Evolutionary conservation across 495 filamentous ascomycete genomes (phyloP).

Genomic region (Hypomontagnella submonticulosa): DNA sequence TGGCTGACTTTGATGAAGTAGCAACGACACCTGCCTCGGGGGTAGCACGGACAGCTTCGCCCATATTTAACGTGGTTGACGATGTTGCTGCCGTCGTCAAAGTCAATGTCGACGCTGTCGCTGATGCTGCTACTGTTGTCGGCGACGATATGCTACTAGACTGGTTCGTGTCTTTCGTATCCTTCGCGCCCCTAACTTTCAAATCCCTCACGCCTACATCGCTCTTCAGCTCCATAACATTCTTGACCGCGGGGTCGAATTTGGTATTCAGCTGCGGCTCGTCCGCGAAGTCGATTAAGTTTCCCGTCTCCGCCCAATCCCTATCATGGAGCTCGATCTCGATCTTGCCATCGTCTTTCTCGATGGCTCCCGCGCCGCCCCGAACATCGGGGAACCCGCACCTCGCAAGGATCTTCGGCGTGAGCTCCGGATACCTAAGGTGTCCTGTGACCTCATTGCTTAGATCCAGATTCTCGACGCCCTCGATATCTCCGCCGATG

Average conservation of each 20-base stretch:
- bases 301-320: slow-evolving; percentile 44
- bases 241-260: slow-evolving; percentile 42
- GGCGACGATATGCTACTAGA: not conserved
- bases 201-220: slow-evolving; percentile 54
- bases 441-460: slow-evolving; percentile 78
- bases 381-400: slow-evolving; percentile 76
- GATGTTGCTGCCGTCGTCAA: not conserved
- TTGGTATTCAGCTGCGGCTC: slow-evolving; percentile 50
- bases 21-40: not conserved
- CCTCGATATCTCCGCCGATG: slow-evolving; percentile 68
- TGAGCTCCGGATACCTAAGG: slow-evolving; percentile 73
- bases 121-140: not conserved
- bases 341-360: slow-evolving; percentile 67
- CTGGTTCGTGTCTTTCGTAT: slow-evolving; percentile 9
- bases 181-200: slow-evolving; percentile 41
- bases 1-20: slow-evolving; percentile 5
- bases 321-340: slow-evolving; percentile 51
- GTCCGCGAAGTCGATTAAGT: slow-evolving; percentile 64
- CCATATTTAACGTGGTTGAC: too few species aligned
- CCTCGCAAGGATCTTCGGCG: slow-evolving; percentile 72
- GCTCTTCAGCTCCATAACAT: slow-evolving; percentile 61
- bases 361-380: slow-evolving; percentile 60
- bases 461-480: slow-evolving; percentile 81
- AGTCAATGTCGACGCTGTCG: not conserved
- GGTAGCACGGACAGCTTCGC: not conserved